Evolutionary conservation across 345 rosid genomes (phyloP).

Genomic region (Murraya paniculata): DNA sequence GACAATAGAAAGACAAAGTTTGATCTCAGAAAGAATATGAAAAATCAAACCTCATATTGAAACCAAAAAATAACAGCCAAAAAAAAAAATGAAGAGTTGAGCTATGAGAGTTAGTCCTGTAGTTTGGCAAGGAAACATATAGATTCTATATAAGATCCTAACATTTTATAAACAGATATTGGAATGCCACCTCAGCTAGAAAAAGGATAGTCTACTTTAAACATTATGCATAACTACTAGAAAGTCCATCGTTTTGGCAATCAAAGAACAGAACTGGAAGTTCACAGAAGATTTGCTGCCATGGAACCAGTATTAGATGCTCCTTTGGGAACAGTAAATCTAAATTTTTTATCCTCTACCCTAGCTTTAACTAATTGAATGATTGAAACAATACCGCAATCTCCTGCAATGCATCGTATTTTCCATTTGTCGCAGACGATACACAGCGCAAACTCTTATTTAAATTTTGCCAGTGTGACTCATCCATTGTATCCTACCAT

Average conservation of each 20-base stretch:
- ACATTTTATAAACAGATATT: background rate
- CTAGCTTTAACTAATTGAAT: background rate
- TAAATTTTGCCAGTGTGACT: slow-evolving; percentile 67
- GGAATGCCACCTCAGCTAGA: background rate
- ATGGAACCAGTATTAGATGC: background rate
- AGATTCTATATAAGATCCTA: background rate
- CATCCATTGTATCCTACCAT: slow-evolving; percentile 78
- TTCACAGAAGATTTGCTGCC: background rate
- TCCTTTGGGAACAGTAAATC: slow-evolving; percentile 1
- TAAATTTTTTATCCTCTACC: background rate
- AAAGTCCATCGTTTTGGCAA: slow-evolving; percentile 3
- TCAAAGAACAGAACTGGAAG: slow-evolving; percentile 2
- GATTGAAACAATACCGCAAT: slow-evolving; percentile 49
- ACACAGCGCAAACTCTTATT: slow-evolving; percentile 76
- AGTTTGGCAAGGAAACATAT: background rate
- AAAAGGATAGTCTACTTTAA: background rate
- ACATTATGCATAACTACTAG: background rate
- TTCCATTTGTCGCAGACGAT: slow-evolving; percentile 89
- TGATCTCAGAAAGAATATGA: slow-evolving; percentile 4
- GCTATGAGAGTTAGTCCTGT: background rate
- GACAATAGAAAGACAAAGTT: slow-evolving; percentile 25
- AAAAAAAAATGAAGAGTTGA: background rate
- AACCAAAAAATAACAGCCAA: background rate
- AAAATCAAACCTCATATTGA: slow-evolving; percentile 4
- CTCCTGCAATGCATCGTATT: slow-evolving; percentile 75